Evolutionary conservation across 164 flowering plant genomes (phyloP).

Genomic region (Kalanchoe fedtschenkoi): DNA sequence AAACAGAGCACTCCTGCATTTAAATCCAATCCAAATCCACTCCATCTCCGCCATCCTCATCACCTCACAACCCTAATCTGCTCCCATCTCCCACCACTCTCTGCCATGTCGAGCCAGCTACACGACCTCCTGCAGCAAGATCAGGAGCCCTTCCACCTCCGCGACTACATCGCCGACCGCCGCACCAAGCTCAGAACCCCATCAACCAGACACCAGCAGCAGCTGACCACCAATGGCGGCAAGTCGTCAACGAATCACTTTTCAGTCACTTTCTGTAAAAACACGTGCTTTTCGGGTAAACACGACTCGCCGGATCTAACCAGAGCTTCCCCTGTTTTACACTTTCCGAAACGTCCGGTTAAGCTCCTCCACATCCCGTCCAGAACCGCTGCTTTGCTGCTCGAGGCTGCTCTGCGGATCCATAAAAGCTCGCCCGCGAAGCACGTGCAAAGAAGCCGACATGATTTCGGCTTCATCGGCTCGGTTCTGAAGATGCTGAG

Average conservation of each 20-base stretch:
- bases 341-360: background rate
- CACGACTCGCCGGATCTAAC: background rate
- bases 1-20: no score
- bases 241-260: background rate
- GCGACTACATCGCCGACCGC: slow-evolving; percentile 2
- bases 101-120: background rate
- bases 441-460: background rate
- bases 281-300: background rate
- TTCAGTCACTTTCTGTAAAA: background rate
- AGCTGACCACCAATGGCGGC: background rate
- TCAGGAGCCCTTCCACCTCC: slow-evolving; percentile 6
- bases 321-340: background rate
- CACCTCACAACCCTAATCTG: no score
- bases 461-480: background rate
- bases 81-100: background rate
- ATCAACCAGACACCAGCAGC: background rate
- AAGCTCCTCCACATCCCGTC: background rate
- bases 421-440: background rate
- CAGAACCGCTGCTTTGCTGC: slow-evolving; percentile 6
- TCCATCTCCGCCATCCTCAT: no score
- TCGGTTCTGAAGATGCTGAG: slow-evolving; percentile 7
- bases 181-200: slow-evolving; percentile 2
- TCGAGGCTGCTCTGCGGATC: slow-evolving; percentile 6
- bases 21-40: no score
- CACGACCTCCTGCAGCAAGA: slow-evolving; percentile 8